phyloP scores from a whole-genome alignment of 2,329 filamentous ascomycete genomes.

The Penicillium sp. region DNA sequence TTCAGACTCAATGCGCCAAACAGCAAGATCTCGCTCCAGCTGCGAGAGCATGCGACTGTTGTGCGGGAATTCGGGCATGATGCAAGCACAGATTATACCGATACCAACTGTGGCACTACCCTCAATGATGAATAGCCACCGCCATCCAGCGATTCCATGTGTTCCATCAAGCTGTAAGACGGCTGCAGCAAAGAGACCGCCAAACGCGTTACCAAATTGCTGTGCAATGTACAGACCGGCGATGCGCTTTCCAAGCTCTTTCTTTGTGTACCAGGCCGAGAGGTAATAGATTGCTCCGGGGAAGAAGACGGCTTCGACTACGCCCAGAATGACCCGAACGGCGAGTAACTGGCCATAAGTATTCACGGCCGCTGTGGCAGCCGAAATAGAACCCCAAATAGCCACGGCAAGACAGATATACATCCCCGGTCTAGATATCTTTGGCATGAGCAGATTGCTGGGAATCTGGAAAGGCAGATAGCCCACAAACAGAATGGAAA shows the following conservation, averaged over 20 bases:
- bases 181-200: constrained; percentile 36
- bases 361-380: neutral
- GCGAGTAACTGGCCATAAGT: neutral
- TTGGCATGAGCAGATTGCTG: neutral
- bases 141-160: constrained; percentile 34
- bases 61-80: constrained; percentile 40
- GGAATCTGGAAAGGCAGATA: neutral
- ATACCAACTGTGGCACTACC: constrained; percentile 33
- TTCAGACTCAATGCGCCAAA: constrained; percentile 45
- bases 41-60: constrained; percentile 38
- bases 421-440: neutral
- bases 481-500: constrained; percentile 23
- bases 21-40: constrained; percentile 42
- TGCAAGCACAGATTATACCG: constrained; percentile 28
- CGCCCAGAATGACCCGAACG: constrained; percentile 49
- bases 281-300: constrained; percentile 62
- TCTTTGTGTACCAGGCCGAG: constrained; percentile 61
- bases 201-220: constrained; percentile 39
- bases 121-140: constrained; percentile 40
- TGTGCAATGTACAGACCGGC: constrained; percentile 44
- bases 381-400: constrained; percentile 6
- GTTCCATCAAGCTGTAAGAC: constrained; percentile 29
- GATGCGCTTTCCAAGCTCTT: constrained; percentile 17
- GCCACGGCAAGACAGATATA: constrained; percentile 3
- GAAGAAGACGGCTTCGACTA: constrained; percentile 64